Evolutionary conservation across 2,329 filamentous ascomycete species (phyloP), one percentile per base, ranked within the genome.

Genomic region (Sporothrix pallida): DNA sequence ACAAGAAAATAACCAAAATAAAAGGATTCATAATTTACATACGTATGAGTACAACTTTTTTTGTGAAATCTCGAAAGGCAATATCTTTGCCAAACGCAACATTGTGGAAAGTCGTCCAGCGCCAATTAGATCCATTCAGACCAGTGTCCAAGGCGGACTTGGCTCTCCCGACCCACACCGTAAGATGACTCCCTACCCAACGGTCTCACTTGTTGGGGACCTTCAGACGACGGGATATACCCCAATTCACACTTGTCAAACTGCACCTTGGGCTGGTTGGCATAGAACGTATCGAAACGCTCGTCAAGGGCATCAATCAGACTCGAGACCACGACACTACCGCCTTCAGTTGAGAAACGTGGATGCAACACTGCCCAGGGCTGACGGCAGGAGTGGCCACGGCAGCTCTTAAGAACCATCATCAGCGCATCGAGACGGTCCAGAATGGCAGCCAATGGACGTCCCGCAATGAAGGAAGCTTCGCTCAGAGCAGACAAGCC

Each of bases 171-270:
- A n/a, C 52, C n/a, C 17, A n/a, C 52, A n/a, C 17, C 17, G 52
- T 54, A 37, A 54, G 52, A 8, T 20, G n/a, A 3, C 8, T 9
- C 52, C 52, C 13, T 54, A n/a, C 15, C 52, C 52, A 54, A n/a
- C 17, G 52, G 52, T n/a, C 13, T n/a, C 13, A 54, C 52, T n/a
- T 54, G 52, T n/a, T 54, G 52, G 8, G 46, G 52, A 13, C 52
- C 52, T n/a, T 54, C 52, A n/a, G 52, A 54, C 17, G 52, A 54
- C 13, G 13, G 52, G n/a, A 54, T 54, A n/a, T 54, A 54, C 15
- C 52, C 52, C 52, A 54, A n/a, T n/a, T 54, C 52, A n/a, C 52
- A 54, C 52, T 54, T 54, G 52, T 54, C 52, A n/a, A 54, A 54
- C 4, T n/a, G 52, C 3, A 54, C 52, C 17, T 54, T 54, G 52